Percentiles rank a stretch among this genome's conserved stretches.
Evolutionary conservation across 2,329 filamentous ascomycete genomes (phyloP).

Genomic region (Cladosporium sp.): DNA sequence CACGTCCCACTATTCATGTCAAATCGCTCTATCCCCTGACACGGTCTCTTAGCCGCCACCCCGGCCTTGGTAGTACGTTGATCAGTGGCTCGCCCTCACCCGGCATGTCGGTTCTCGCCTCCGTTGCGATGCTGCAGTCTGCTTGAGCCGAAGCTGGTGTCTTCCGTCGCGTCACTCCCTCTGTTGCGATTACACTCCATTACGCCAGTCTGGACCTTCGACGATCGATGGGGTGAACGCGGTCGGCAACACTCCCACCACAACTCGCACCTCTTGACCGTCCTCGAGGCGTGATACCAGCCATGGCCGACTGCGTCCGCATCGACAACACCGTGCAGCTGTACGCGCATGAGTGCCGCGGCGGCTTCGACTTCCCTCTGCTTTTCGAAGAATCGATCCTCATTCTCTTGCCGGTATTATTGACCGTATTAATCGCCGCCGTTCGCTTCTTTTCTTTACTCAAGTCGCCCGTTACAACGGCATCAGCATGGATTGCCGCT

Average conservation of each 20-base stretch:
- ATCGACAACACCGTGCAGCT: slow-evolving; percentile 6
- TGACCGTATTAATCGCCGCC: slow-evolving; percentile 28
- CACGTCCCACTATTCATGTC: slow-evolving; percentile 7
- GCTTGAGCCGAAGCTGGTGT: slow-evolving; percentile 3
- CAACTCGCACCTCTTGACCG: background rate
- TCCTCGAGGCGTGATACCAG: background rate
- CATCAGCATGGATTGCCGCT: slow-evolving; percentile 15
- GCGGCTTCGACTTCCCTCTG: slow-evolving; percentile 35
- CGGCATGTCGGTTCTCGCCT: background rate
- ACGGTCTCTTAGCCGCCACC: too few relatives aligned
- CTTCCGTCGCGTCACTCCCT: background rate
- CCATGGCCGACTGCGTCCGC: slow-evolving; percentile 3
- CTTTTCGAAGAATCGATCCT: slow-evolving; percentile 33
- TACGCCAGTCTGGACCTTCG: too few relatives aligned
- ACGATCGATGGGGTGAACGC: too few relatives aligned
- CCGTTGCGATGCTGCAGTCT: background rate
- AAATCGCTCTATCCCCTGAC: background rate
- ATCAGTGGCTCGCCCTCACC: slow-evolving; percentile 1
- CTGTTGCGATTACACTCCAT: too few relatives aligned
- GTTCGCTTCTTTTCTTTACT: slow-evolving; percentile 26
- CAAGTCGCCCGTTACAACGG: slow-evolving; percentile 15
- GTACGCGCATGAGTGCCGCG: slow-evolving; percentile 18
- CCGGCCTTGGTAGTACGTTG: background rate
- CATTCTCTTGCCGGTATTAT: slow-evolving; percentile 26
- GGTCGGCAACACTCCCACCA: background rate